Evolutionary conservation across 495 filamentous ascomycete species (phyloP).

Genomic region (Xylaria scruposa): DNA sequence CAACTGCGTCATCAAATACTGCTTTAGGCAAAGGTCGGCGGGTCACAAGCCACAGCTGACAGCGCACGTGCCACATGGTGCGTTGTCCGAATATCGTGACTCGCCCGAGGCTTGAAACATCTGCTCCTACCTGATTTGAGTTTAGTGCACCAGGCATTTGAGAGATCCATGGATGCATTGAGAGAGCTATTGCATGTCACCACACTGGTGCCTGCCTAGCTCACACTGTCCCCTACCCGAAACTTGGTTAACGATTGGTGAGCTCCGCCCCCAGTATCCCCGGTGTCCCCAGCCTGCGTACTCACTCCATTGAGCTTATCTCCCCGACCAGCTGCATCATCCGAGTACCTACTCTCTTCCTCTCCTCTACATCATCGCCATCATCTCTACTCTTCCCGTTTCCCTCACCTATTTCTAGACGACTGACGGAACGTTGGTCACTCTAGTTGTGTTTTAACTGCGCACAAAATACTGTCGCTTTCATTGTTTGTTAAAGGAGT

Average conservation of each 20-base stretch:
- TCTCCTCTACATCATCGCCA: conserved; percentile 19
- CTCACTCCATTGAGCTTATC: conserved; percentile 14
- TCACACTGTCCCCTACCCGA: conserved; percentile 7
- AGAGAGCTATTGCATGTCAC: conserved; percentile 14
- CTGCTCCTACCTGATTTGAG: conserved; percentile 19
- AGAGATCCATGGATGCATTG: not conserved
- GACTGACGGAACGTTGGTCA: not conserved
- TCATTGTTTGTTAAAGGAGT: conserved; percentile 22
- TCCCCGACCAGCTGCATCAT: conserved; percentile 24
- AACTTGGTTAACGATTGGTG: conserved; percentile 5
- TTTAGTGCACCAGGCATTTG: conserved; percentile 2
- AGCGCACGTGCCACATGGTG: conserved; percentile 11
- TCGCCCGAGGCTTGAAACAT: conserved; percentile 20
- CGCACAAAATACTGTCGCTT: not conserved
- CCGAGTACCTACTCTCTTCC: not conserved
- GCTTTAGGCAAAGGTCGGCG: conserved; percentile 13
- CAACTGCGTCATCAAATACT: conserved; percentile 22
- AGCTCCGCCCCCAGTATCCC: conserved; percentile 24
- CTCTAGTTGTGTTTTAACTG: not conserved
- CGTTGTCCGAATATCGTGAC: conserved; percentile 5
- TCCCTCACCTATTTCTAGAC: not conserved
- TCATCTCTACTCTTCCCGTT: not conserved
- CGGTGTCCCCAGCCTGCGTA: not conserved
- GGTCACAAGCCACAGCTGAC: conserved; percentile 25
- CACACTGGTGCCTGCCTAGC: conserved; percentile 9